phyloP scores from a whole-genome alignment of 2,329 filamentous ascomycete genomes.

The Ceratocystis eucalypticola region DNA sequence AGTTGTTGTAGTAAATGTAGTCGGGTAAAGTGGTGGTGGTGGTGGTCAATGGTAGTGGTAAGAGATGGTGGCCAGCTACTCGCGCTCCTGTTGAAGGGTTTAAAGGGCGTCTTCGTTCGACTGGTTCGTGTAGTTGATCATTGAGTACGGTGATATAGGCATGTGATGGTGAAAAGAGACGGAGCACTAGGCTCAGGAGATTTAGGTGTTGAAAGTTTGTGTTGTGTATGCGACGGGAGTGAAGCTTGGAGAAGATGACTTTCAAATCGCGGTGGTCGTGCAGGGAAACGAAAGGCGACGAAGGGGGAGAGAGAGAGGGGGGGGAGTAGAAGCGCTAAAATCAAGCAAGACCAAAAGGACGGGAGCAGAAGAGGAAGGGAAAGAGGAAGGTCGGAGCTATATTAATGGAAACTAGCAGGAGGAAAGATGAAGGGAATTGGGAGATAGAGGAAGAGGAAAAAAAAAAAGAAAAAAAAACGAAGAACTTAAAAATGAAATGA shows the following conservation, averaged over 20 bases:
- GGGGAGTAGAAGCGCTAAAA: background rate
- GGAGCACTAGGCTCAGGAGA: conserved; percentile 31
- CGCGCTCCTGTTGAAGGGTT: conserved; percentile 50
- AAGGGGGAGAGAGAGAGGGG: background rate
- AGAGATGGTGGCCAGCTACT: conserved; percentile 28
- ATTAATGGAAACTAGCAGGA: background rate
- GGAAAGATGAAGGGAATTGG: background rate
- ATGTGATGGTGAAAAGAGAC: conserved; percentile 26
- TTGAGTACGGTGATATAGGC: conserved; percentile 26
- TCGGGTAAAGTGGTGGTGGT: background rate
- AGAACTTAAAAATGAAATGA: background rate
- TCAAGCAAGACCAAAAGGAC: background rate
- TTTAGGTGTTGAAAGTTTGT: conserved; percentile 23
- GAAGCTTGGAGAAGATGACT: background rate
- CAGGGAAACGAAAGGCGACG: background rate
- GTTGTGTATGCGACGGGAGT: background rate
- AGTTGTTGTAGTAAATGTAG: background rate
- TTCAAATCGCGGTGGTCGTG: conserved; percentile 2
- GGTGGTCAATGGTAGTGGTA: background rate
- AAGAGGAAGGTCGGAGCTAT: background rate
- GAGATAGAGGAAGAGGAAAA: background rate
- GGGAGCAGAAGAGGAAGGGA: background rate
- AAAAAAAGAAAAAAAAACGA: background rate
- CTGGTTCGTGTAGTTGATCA: conserved; percentile 39
- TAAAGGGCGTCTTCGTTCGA: conserved; percentile 54